Conservation (phyloP, 805 yeast genomes). For the Sporopachydermia lactativora region DNA sequence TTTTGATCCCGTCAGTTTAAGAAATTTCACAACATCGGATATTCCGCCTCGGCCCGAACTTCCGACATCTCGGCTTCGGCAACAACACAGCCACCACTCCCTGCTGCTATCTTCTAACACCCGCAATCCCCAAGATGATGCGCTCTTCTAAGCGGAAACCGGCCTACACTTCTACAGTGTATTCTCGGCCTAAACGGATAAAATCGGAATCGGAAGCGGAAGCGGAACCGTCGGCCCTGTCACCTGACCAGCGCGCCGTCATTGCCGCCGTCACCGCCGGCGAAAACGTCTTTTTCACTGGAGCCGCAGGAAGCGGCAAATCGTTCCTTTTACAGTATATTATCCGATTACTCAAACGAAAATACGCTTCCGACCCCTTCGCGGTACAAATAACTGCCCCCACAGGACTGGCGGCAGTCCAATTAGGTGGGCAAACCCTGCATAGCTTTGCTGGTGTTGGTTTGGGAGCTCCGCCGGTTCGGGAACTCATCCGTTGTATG, state of each 20-base stretch:
- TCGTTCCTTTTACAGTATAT: conserved; percentile 51
- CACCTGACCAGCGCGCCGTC: conserved; percentile 13
- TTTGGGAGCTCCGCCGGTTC: conserved; percentile 41
- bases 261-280: conserved; percentile 41
- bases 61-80: no score
- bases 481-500: conserved; percentile 34
- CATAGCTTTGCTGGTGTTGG: conserved; percentile 76
- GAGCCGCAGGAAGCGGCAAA: conserved; percentile 85
- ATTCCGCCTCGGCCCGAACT: no score
- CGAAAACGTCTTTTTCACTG: conserved; percentile 57
- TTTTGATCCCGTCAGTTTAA: no score
- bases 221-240: not conserved
- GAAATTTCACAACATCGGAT: no score
- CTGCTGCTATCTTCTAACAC: no score
- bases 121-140: conserved; percentile 1
- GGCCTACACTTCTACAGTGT: not conserved
- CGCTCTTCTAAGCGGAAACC: not conserved
- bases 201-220: not conserved
- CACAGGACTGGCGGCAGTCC: conserved; percentile 74
- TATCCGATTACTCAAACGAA: conserved; percentile 35
- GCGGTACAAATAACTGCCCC: conserved; percentile 58
- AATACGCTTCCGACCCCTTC: conserved; percentile 35
- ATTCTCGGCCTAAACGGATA: not conserved
- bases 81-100: no score
- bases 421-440: conserved; percentile 65